Base-by-base conservation (phyloP, 192 early-diverging fungal species). In the Coemansia asiatica region DNA sequence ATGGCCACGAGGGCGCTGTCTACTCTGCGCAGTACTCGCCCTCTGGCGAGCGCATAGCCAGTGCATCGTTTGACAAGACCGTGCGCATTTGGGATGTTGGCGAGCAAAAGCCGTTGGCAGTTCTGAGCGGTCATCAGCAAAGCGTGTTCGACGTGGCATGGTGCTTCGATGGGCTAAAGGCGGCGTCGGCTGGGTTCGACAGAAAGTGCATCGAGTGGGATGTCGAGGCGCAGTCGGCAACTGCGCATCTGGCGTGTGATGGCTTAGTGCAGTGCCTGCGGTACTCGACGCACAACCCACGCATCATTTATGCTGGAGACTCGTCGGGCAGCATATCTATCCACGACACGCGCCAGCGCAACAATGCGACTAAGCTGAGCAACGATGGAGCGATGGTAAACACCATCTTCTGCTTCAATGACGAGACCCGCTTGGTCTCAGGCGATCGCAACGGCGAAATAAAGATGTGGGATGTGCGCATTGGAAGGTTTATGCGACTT, bases 21-120 rank as follows among this genome's bases (percentile, higher is more conserved):
- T 95, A 96, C 79, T 77, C 90, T 9, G 85, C 94, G 6, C 87
- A 92, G 64, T 98, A 93, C 72, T 93, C 96, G 13, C 91, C 89
- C 6, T 85, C 88, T 55, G 93, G 91, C 22, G 85, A 85, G 28
- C 87, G 89, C 35, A 77, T 98, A 6, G 93, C 90, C 4, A 92
- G 95, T 6, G 96, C 94, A 6, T 95, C 93, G 10, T 96, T 98
- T 83, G 96, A 98, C 82, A 92, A 92, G 75, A 91, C 93, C 8
- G 87, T 98, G 33, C 84, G 93, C 55, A 85, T 98, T 33, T 98
- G 94, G 94, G 94, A 96, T 69, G 79, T 74, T 15, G 61, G 79
- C 49, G 74, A 81, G 70, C 79, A 81, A 46, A 72, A 75, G 69
- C 57, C 63, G 4, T 29, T 80, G 53, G 71, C 60, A 47, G 66